Evolutionary conservation across 768 basidiomycete species (phyloP).

Genomic region (Psilocybe azurescens): DNA sequence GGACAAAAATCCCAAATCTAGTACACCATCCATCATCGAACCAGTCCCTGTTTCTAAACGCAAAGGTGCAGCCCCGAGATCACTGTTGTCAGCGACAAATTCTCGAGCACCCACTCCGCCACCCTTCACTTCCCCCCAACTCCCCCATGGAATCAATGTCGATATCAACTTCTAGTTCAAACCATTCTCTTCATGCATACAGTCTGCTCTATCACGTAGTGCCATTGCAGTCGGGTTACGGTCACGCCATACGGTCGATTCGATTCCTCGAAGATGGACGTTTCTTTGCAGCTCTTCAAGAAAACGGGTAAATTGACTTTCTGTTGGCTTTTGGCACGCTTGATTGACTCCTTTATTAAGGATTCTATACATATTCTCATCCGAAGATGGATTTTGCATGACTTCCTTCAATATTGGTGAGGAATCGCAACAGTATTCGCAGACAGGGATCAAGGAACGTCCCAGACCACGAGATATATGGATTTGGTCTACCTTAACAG

Average conservation of each 20-base stretch:
- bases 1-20: constrained; percentile 25
- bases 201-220: constrained; percentile 49
- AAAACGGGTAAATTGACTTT: constrained; percentile 56
- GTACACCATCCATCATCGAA: constrained; percentile 32
- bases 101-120: constrained; percentile 47
- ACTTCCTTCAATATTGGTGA: constrained; percentile 34
- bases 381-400: constrained; percentile 50
- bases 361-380: constrained; percentile 56
- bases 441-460: constrained; percentile 37
- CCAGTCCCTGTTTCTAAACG: constrained; percentile 25
- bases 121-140: constrained; percentile 43
- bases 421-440: constrained; percentile 25
- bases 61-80: constrained; percentile 41
- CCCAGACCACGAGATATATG: constrained; percentile 41
- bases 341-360: constrained; percentile 39
- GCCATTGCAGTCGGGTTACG: constrained; percentile 46
- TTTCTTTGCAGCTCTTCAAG: constrained; percentile 59
- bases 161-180: constrained; percentile 27
- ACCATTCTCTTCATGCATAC: constrained; percentile 29
- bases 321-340: not conserved
- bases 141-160: constrained; percentile 33
- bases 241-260: constrained; percentile 51
- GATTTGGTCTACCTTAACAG: constrained; percentile 47
- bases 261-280: constrained; percentile 45
- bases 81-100: constrained; percentile 50